Base-by-base conservation (phyloP, 768 basidiomycete genomes). In the Amanita polypyramis region DNA sequence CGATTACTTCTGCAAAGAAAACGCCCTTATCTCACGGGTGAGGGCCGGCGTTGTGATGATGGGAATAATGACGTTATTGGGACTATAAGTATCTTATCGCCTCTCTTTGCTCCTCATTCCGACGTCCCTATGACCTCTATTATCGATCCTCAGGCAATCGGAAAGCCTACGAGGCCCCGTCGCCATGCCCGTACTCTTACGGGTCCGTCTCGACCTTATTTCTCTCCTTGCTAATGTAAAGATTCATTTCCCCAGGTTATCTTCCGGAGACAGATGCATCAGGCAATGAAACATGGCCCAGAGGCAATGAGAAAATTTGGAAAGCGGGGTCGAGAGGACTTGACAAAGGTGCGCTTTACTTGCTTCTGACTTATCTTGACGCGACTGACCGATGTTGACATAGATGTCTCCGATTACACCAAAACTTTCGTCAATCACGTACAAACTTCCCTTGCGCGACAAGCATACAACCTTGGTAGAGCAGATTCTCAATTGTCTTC, bases 391-490 rank as follows among this genome's bases (percentile, higher is more conserved):
- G 17, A 51, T n/a, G 43, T 33, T 44, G 15, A 36, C n/a, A 29
- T 56, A 87, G 87, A 76, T 47, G 73, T 80, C 33, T 61, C 66
- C 15, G 67, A 70, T 10, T 78, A 91, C 62, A 82, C 84, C 7
- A 80, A 75, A 59, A 84, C 83, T 21, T 71, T 92, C 56, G 84
- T 91, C 37, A 77, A 77, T 58, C 88, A 91, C 58, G 85, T 89
- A 19, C 87, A 91, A 59, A 88, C 93, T 0, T 87, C 90, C 12
- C 73, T 99, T 41, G 91, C 91, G 4, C 82, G 93, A 40, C 90
- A 93, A 62, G 77, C 92, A 1, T 89, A 87, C 71, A 98, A 91
- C 62, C 71, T 95, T 44, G 82, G 84, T 70, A 61, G 21, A 30
- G 29, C 20, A 50, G 30, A 21, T 45, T 35, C 29, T 38, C 34